Percentiles rank a stretch among this genome's conserved stretches.
phyloP scores from a whole-genome alignment of 257 asterid species.

The Asclepias syriaca region DNA sequence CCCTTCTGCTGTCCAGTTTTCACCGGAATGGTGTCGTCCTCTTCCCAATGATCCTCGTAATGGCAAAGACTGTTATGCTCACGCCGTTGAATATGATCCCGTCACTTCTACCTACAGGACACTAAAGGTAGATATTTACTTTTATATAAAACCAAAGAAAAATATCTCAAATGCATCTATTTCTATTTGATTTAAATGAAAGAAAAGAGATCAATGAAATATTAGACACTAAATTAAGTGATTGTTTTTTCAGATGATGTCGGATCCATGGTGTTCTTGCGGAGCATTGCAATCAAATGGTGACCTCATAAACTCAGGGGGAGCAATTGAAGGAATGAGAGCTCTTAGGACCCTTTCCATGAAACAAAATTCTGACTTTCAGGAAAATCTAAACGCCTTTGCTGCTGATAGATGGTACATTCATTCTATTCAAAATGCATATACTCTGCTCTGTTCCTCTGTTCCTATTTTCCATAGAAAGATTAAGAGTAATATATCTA shows the following conservation, averaged over 20 bases:
- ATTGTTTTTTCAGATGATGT: conserved; percentile 26
- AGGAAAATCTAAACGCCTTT: conserved; percentile 44
- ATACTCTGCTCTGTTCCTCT: no score
- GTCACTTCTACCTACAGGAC: conserved; percentile 47
- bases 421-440: background rate
- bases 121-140: conserved; percentile 33
- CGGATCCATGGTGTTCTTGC: conserved; percentile 92
- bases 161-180: no score
- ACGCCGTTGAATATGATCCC: conserved; percentile 63
- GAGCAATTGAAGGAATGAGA: conserved; percentile 47
- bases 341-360: conserved; percentile 41
- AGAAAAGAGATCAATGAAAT: no score
- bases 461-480: no score
- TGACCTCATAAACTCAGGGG: conserved; percentile 67
- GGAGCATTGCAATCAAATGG: conserved; percentile 64
- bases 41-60: conserved; percentile 8
- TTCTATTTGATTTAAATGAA: no score
- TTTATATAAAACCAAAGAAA: no score
- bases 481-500: no score
- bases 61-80: conserved; percentile 61
- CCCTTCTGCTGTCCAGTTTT: conserved; percentile 36
- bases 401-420: conserved; percentile 53
- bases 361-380: conserved; percentile 34
- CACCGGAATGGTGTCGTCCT: conserved; percentile 38
- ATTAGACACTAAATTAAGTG: no score